Percentiles rank a stretch among this genome's conserved stretches.
Conservation (phyloP, 331 rosid genomes). For the Dryas integrifolia region DNA sequence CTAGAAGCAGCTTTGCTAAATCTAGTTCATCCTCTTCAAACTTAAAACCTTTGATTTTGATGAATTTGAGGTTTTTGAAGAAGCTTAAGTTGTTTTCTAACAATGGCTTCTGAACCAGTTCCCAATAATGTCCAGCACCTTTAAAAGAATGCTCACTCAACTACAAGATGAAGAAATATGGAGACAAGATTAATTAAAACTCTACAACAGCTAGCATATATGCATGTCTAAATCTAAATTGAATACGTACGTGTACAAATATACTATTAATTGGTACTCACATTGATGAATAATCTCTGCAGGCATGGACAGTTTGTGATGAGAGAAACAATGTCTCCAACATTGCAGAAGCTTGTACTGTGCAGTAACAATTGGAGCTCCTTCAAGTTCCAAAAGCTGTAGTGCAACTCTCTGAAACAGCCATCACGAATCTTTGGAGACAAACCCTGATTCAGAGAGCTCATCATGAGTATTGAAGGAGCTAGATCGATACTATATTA, state of each 20-base stretch:
- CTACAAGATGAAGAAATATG: constrained; percentile 8
- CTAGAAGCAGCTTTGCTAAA: background rate
- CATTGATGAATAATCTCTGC: too few relatives aligned
- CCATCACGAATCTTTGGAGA: background rate
- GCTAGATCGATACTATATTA: too few relatives aligned
- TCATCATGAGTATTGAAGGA: too few relatives aligned
- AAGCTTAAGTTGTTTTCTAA: background rate
- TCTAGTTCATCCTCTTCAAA: background rate
- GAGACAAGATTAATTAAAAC: too few relatives aligned
- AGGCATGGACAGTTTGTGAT: too few relatives aligned
- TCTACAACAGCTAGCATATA: too few relatives aligned
- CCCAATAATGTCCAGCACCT: background rate
- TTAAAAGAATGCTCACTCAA: background rate
- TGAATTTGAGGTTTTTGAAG: background rate
- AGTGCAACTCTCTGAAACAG: background rate
- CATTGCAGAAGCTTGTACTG: too few relatives aligned
- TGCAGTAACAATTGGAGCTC: constrained; percentile 10
- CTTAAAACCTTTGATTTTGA: constrained; percentile 21
- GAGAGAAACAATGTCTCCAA: too few relatives aligned
- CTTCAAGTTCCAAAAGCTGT: constrained; percentile 16
- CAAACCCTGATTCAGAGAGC: constrained; percentile 16
- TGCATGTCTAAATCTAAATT: too few relatives aligned
- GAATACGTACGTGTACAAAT: too few relatives aligned
- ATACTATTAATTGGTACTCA: too few relatives aligned
- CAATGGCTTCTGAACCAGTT: constrained; percentile 5